Evolutionary conservation across 441 rosid genomes (phyloP).

Genomic region (Geranium incanum): DNA sequence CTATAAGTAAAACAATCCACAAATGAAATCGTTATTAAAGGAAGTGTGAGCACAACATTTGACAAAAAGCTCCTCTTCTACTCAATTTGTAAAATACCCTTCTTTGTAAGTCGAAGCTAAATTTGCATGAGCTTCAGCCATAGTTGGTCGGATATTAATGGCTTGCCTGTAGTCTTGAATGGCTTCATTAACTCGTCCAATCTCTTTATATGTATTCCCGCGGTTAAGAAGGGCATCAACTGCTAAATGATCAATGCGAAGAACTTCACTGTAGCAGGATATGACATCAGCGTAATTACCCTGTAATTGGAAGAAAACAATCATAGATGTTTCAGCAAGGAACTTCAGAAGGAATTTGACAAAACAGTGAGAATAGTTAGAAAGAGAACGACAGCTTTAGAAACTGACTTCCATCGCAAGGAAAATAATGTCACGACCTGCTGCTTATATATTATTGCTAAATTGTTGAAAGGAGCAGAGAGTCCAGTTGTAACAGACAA

Average conservation of each 20-base stretch:
- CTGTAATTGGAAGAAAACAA: constrained; percentile 29
- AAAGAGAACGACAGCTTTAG: not conserved
- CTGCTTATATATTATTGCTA: constrained; percentile 93
- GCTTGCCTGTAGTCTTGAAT: constrained; percentile 89
- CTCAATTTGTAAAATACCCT: constrained; percentile 42
- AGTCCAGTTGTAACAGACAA: constrained; percentile 85
- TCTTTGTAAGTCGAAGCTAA: constrained; percentile 98
- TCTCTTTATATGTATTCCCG: constrained; percentile 93
- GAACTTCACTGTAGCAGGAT: constrained; percentile 96
- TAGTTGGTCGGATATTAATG: constrained; percentile 68
- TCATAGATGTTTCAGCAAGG: not conserved
- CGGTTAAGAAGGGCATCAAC: constrained; percentile 97
- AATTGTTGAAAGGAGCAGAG: constrained; percentile 94
- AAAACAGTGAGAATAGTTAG: not conserved
- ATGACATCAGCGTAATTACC: constrained; percentile 94
- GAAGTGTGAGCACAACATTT: not conserved
- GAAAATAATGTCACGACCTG: constrained; percentile 43
- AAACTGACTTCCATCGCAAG: not conserved
- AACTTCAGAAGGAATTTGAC: not conserved
- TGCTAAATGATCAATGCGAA: constrained; percentile 91
- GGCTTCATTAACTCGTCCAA: constrained; percentile 92
- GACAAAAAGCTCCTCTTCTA: not conserved
- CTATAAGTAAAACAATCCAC: constrained; percentile 30
- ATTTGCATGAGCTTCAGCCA: constrained; percentile 99
- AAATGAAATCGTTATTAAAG: not conserved